Conservation (phyloP, 2,329 filamentous ascomycete genomes). For the Madurella fahalii region DNA sequence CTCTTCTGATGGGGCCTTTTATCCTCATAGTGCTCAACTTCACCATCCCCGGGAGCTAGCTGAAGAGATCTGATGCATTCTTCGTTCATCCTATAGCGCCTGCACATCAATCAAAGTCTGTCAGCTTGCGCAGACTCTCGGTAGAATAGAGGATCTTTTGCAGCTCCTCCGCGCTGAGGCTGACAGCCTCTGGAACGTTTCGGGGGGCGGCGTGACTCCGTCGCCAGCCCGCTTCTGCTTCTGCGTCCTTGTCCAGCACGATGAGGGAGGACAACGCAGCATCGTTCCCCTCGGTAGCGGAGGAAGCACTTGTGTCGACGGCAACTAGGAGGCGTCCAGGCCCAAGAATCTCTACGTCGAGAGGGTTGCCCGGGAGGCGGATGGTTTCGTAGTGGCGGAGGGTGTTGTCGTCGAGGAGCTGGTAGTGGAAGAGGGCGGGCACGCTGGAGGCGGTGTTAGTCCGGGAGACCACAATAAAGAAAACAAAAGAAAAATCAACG, state of each 20-base stretch:
- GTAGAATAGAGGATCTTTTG: slow-evolving; percentile 43
- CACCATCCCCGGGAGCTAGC: not conserved
- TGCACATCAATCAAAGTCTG: slow-evolving; percentile 29
- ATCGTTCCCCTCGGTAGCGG: slow-evolving; percentile 22
- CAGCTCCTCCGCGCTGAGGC: slow-evolving; percentile 37
- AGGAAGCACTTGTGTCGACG: slow-evolving; percentile 33
- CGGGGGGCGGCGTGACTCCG: not conserved
- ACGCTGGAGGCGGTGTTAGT: slow-evolving; percentile 35
- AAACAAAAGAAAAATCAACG: slow-evolving; percentile 26
- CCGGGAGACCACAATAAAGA: slow-evolving; percentile 14
- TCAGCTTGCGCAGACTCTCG: slow-evolving; percentile 46
- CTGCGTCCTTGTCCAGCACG: slow-evolving; percentile 14
- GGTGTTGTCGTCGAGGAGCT: slow-evolving; percentile 38
- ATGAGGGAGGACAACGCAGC: slow-evolving; percentile 13
- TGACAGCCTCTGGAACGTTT: slow-evolving; percentile 26
- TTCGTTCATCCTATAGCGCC: not conserved
- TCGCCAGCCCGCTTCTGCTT: slow-evolving; percentile 5
- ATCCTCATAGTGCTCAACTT: not conserved
- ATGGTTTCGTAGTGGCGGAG: slow-evolving; percentile 50
- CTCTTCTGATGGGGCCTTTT: too few relatives aligned
- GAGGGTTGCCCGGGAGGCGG: slow-evolving; percentile 59
- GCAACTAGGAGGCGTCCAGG: slow-evolving; percentile 36
- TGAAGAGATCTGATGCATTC: not conserved
- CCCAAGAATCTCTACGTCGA: slow-evolving; percentile 45
- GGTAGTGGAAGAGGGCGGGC: slow-evolving; percentile 63